Evolutionary conservation across 257 asterid species (phyloP), one percentile per base, ranked within the genome.

Genomic region (Ajuga chamaepitys): DNA sequence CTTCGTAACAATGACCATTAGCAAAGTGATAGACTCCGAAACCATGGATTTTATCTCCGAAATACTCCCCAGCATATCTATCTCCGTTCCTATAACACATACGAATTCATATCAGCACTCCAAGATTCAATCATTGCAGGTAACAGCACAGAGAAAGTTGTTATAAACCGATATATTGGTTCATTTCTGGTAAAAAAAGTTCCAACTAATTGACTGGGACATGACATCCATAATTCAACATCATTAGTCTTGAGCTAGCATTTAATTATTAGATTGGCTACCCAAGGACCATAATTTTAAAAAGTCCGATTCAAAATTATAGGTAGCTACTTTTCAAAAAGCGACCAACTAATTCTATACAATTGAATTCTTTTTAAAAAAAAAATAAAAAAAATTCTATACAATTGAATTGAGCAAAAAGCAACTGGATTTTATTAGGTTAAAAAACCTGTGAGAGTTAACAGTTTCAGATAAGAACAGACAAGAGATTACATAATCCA

Each of bases 1-100:
- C 98, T 77, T 91, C 95, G 12, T 88, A 91, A 65, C 89, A 77
- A 44, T 91, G 96, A 37, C 98, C 95, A 24, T 88, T 88, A 46
- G 85, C 94, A 30, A 91, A 91, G 54, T 82, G 87, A 68, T 91
- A 91, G 12, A 87, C 84, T 45, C 98, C 98, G 51, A 86, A 91
- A 22, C 98, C 98, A 69, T 91, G 96, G 54, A 88, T 74, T 78
- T 79, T 91, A 68, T 91, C 92, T 14, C 88, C 94, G 42, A 88
- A 91, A 59, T 91, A 91, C 71, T 91, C 98, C 55, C 98, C 98
- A 1, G 79, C 84, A 32, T 86, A 88, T 60, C 86, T 80, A 71
- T 91, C 98, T 28, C 96, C 96, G 26, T 91, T 91, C 77, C 98
- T 91, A 62, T 12, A 17, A 52, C 9, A 42, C 44, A 62, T 61